Evolutionary conservation across 1,284 basidiomycete genomes (phyloP), one percentile per base, ranked within the genome.

Genomic region (Leccinum pachyderme): DNA sequence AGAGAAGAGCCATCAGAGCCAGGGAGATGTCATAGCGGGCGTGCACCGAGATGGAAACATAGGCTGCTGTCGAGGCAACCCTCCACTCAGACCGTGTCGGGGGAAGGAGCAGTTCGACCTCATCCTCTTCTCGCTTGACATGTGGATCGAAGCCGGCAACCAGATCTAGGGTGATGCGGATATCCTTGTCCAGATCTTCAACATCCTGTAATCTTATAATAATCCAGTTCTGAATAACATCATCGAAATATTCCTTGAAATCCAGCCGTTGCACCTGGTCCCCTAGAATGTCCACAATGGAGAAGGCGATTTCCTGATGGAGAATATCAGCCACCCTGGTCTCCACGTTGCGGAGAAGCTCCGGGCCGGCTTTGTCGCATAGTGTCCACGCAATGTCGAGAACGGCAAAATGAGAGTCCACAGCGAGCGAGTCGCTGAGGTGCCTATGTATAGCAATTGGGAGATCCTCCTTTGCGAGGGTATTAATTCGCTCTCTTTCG

Each of bases 401-500:
- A 28, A 88, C 69, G 15, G 76, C 66, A 61, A 83, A 81, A 59
- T 80, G 75, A 11, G 76, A 60, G 47, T 84, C 83, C 37, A 79
- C 65, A 7, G 71, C 66, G 29, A 77, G 70, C 31, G 72, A 75
- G 47, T 72, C 66, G 28, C 72, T 68, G 45, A 85, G 72, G 55
- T 70, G 70, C 49, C 80, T 73, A 41, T 83, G 81, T 31, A 87
- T 70, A 32, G 76, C 75, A 27, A 93, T 76, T 15, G 88, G 78
- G 43, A 84, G 70, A 67, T 95, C 91, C 64, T 89, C 84, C 13
- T 73, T 72, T 3, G 86, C 81, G 25, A 91, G 70, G 5, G 76
- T 73, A 2, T 84, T 83, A 11, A 89, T 75, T 22, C 93, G 85
- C 68, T 95, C 91, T 53, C 93, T 79, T 69, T 93, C 89, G 12